Evolutionary conservation across 805 yeast genomes (phyloP).

Genomic region (Barnettozyma californica): DNA sequence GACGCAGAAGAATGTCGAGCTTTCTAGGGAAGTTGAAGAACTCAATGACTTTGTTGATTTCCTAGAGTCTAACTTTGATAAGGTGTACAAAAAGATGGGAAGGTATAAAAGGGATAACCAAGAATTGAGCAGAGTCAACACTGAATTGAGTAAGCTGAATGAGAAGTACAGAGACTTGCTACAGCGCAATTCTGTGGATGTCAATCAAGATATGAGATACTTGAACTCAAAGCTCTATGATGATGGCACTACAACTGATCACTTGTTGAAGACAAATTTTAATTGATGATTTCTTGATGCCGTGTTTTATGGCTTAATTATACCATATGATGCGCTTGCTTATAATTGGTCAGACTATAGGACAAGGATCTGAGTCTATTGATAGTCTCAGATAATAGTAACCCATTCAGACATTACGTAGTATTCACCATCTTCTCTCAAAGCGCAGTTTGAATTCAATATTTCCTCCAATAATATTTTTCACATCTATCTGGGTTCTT

Average conservation of each 20-base stretch:
- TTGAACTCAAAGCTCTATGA: background rate
- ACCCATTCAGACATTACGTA: no score
- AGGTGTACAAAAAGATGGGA: constrained; percentile 6
- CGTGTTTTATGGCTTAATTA: no score
- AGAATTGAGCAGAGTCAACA: constrained; percentile 11
- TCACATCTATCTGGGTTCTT: constrained; percentile 7
- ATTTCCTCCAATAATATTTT: constrained; percentile 5
- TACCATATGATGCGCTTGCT: no score
- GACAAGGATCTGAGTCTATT: no score
- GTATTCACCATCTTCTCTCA: constrained; percentile 1
- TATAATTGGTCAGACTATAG: no score
- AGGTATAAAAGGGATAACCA: constrained; percentile 10
- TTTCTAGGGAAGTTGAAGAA: constrained; percentile 12
- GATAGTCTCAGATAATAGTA: no score
- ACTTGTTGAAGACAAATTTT: constrained; percentile 1
- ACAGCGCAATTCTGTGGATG: background rate
- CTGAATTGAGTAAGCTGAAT: constrained; percentile 8
- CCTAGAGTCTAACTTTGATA: constrained; percentile 15
- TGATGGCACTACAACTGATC: constrained; percentile 7
- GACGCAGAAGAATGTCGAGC: constrained; percentile 4
- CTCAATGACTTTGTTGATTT: constrained; percentile 18
- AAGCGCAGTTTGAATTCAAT: constrained; percentile 8
- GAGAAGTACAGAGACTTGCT: constrained; percentile 5
- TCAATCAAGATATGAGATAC: background rate
- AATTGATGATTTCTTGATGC: no score